These are phyloP conservation scores for Ceratocystis cacaofunesta DNA, from an alignment of 2,329 filamentous ascomycete species.

Conservation along the genomic window DNA sequence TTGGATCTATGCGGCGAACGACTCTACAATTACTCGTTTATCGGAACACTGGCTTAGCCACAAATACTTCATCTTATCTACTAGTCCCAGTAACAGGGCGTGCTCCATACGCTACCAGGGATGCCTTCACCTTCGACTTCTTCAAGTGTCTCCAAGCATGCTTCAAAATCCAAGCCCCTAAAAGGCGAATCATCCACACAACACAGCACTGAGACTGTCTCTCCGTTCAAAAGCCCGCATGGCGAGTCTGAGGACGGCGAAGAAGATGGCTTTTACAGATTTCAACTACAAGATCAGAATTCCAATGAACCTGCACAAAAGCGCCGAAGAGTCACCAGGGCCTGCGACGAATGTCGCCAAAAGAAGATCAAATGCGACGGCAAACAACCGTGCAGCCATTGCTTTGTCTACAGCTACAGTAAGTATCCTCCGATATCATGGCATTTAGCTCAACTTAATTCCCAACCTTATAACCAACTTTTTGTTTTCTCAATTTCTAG, in stretches of 20 bases:
- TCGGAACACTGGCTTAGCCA: background rate
- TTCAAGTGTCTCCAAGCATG: background rate
- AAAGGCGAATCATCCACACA: background rate
- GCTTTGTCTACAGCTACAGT: constrained; percentile 98
- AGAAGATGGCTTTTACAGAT: constrained; percentile 18
- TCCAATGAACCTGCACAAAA: constrained; percentile 54
- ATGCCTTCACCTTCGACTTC: background rate
- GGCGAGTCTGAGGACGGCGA: constrained; percentile 31
- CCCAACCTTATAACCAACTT: constrained; percentile 17
- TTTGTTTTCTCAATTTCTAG: constrained; percentile 31
- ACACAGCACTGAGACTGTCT: constrained; percentile 25
- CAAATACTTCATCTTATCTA: background rate
- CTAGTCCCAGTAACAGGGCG: background rate
- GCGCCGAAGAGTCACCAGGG: constrained; percentile 60
- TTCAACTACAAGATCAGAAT: constrained; percentile 22
- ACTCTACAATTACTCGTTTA: background rate
- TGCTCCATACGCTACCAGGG: background rate
- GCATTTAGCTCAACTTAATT: background rate
- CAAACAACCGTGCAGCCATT: constrained; percentile 84
- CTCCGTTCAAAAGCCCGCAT: constrained; percentile 30
- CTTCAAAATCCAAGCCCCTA: background rate
- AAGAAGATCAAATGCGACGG: constrained; percentile 85
- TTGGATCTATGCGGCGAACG: background rate
- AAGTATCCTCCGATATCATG: constrained; percentile 23
- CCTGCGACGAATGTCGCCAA: constrained; percentile 67